phyloP scores from a whole-genome alignment of 2,329 filamentous ascomycete genomes.

The Fusarium sp. region DNA sequence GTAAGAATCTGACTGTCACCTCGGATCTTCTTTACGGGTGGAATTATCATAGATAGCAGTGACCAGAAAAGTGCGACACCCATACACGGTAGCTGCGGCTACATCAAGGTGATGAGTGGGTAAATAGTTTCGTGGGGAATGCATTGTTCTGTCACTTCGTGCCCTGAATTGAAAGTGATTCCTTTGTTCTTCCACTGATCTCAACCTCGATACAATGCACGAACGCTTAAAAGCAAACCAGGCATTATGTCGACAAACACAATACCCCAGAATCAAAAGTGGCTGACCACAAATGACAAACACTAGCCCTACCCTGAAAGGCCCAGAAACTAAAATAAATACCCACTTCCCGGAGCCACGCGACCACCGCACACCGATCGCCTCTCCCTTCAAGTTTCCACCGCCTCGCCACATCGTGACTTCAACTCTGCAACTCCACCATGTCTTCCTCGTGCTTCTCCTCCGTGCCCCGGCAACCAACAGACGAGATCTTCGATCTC shows the following conservation, averaged over 20 bases:
- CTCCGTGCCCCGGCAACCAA: conserved; percentile 21
- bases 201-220: no score
- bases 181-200: background rate
- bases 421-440: background rate
- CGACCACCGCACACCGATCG: conserved; percentile 18
- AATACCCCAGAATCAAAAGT: background rate
- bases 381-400: conserved; percentile 7
- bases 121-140: no score
- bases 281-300: conserved; percentile 10
- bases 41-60: no score
- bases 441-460: conserved; percentile 28
- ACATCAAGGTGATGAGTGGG: no score
- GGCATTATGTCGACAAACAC: conserved; percentile 2
- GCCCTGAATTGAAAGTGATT: background rate
- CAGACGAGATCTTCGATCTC: conserved; percentile 37
- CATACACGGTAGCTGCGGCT: no score
- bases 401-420: conserved; percentile 10
- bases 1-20: no score
- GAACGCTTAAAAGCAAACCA: background rate
- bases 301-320: conserved; percentile 29
- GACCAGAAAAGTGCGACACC: no score
- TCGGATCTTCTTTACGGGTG: no score
- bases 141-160: no score
- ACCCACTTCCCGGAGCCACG: conserved; percentile 27
- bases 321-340: conserved; percentile 30